Base-by-base conservation (phyloP, 192 early-diverging fungal genomes). In the Backusella morwellensis region DNA sequence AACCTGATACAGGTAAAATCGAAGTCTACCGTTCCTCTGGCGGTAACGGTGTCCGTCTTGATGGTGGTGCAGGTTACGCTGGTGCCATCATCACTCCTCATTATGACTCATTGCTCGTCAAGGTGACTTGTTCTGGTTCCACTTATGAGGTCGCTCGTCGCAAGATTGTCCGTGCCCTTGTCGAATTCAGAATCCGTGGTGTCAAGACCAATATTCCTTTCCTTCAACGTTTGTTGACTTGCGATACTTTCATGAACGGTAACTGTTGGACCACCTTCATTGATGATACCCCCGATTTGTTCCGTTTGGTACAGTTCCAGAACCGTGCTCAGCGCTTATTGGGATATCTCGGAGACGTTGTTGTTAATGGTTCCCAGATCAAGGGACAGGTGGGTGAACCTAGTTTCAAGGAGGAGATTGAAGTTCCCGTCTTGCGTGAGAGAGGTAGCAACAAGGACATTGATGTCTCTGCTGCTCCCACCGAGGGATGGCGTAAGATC, bases 201-300 rank as follows among this genome's bases (percentile, higher is more conserved):
- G 91, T 99, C 77, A 96, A 99, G 83, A 99, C 97, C 69, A 99
- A 98, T 83, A 95, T 98, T 85, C 90, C 92, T 70, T 99, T 98
- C 86, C 86, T 99, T 56, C 94, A 93, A 84, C 90, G 93, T 38
- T 87, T 99, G 74, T 86, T 99, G 52, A 92, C 90, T 5, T 91
- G 97, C 85, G 88, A 89, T 6, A 91, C 91, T 4, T 96, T 99
- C 75, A 91, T 91, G 50, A 82, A 83, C 41, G 97, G 96, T 71
- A 87, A 88, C 76, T 90, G 94, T 80, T 98, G 97, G 97, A 99
- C 97, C 19, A 99, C 97, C 14, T 99, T 97, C 73, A 97, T 99
- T 79, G 97, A 99, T 81, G 97, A 98, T 83, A 95, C 96, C 1
- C 97, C 97, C 3, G 90, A 93, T 85, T 88, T 99, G 50, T 96